phyloP scores from a whole-genome alignment of 169 alveolate genomes.

The Babesia caballi region DNA sequence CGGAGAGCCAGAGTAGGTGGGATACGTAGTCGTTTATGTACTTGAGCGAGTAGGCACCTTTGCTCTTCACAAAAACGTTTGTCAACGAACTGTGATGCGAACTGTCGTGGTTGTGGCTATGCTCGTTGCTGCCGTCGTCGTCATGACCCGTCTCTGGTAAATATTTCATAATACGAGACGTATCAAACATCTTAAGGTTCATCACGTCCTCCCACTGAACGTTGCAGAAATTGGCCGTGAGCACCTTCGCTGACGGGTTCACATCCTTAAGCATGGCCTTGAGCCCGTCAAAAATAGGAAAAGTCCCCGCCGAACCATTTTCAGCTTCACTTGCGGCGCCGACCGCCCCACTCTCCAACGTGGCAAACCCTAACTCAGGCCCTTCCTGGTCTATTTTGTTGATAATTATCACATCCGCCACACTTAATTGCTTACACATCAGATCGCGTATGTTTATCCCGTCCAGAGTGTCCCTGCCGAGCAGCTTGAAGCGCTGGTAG shows the following conservation, averaged over 20 bases:
- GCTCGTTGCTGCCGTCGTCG: slow-evolving; percentile 9
- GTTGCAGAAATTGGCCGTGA: slow-evolving; percentile 21
- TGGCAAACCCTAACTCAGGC: neutral
- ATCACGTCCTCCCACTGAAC: slow-evolving; percentile 33
- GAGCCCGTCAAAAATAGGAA: neutral
- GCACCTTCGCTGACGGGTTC: slow-evolving; percentile 19
- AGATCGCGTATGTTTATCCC: slow-evolving; percentile 14
- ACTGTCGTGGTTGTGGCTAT: slow-evolving; percentile 19
- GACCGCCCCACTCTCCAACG: neutral
- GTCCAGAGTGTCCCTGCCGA: slow-evolving; percentile 16
- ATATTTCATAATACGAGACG: slow-evolving; percentile 23
- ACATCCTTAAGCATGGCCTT: neutral
- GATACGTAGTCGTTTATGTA: slow-evolving; percentile 42
- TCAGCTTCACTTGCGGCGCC: slow-evolving; percentile 1
- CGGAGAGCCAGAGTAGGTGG: slow-evolving; percentile 52
- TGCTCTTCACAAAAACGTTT: slow-evolving; percentile 24
- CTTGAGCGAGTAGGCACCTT: slow-evolving; percentile 22
- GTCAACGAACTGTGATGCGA: neutral
- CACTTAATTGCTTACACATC: slow-evolving; percentile 69
- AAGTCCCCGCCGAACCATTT: neutral
- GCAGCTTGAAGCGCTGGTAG: slow-evolving; percentile 5
- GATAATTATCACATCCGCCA: slow-evolving; percentile 77
- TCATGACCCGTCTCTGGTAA: too few relatives aligned
- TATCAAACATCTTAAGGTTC: slow-evolving; percentile 45
- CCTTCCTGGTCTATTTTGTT: slow-evolving; percentile 69